phyloP scores from a whole-genome alignment of 371 early-diverging fungal species.

The Mucor lusitanicus region DNA sequence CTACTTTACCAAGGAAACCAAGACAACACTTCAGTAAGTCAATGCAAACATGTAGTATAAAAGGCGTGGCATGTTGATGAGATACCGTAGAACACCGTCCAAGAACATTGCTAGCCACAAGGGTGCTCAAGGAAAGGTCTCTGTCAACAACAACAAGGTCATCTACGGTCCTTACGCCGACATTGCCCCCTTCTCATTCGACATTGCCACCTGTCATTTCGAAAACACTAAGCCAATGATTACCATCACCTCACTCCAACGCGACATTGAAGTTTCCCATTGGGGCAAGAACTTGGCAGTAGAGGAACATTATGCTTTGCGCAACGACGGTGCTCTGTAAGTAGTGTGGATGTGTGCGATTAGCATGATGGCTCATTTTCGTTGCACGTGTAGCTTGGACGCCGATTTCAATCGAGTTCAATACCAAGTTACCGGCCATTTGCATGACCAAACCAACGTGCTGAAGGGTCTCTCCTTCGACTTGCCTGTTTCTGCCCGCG shows the following conservation, averaged over 20 bases:
- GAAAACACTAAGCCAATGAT: constrained; percentile 65
- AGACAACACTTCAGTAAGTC: constrained; percentile 77
- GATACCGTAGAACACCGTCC: constrained; percentile 31
- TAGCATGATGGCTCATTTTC: neutral
- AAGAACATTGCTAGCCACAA: constrained; percentile 46
- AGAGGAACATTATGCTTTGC: constrained; percentile 82
- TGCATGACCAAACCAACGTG: constrained; percentile 61
- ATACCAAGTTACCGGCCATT: constrained; percentile 50
- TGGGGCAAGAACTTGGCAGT: constrained; percentile 84
- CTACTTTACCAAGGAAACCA: constrained; percentile 75
- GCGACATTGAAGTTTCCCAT: constrained; percentile 86
- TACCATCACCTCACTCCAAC: constrained; percentile 61
- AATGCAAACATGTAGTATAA: neutral
- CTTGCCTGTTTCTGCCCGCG: constrained; percentile 70
- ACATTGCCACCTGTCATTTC: constrained; percentile 62
- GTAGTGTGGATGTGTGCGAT: constrained; percentile 7
- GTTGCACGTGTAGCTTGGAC: constrained; percentile 55
- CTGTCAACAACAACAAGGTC: constrained; percentile 56
- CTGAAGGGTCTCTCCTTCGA: constrained; percentile 53
- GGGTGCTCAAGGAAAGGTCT: constrained; percentile 28
- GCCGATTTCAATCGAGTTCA: constrained; percentile 77
- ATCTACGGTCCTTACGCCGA: constrained; percentile 77
- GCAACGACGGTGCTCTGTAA: constrained; percentile 82
- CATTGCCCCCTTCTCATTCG: constrained; percentile 48
- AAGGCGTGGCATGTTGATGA: neutral